Conservation (phyloP, 495 filamentous ascomycete species). For the Amorphotheca resinae region DNA sequence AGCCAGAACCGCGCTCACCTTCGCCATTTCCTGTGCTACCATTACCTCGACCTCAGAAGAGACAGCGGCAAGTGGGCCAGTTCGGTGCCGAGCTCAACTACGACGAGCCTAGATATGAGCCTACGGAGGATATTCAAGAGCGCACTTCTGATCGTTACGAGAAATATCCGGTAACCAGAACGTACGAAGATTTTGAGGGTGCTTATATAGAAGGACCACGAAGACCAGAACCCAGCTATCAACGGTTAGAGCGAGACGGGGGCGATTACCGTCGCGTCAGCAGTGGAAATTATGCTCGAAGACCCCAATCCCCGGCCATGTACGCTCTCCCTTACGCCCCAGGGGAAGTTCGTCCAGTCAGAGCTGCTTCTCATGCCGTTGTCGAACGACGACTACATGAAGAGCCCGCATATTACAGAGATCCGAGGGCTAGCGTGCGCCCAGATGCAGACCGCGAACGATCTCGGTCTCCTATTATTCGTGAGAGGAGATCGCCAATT, state of each 20-base stretch:
- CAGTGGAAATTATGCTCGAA: slow-evolving; percentile 34
- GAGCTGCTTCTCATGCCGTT: slow-evolving; percentile 49
- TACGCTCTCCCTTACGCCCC: slow-evolving; percentile 32
- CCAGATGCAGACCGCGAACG: slow-evolving; percentile 41
- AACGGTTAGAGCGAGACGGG: slow-evolving; percentile 26
- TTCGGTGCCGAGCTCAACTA: slow-evolving; percentile 28
- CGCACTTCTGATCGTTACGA: slow-evolving; percentile 8
- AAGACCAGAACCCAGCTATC: slow-evolving; percentile 14
- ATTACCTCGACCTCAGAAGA: slow-evolving; percentile 36
- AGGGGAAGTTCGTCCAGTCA: slow-evolving; percentile 33
- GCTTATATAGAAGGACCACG: slow-evolving; percentile 13
- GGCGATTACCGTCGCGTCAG: slow-evolving; percentile 22
- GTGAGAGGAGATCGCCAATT: slow-evolving; percentile 34
- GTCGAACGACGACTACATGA: slow-evolving; percentile 38
- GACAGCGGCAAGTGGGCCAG: slow-evolving; percentile 38
- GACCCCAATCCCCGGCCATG: slow-evolving; percentile 35
- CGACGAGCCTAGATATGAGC: slow-evolving; percentile 25
- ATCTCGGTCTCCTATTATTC: slow-evolving; percentile 42
- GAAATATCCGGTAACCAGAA: background rate
- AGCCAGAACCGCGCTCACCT: slow-evolving; percentile 76
- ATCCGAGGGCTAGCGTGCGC: slow-evolving; percentile 28
- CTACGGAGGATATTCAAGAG: slow-evolving; percentile 1
- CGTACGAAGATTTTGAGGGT: slow-evolving; percentile 9
- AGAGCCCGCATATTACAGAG: slow-evolving; percentile 44
- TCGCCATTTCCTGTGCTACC: slow-evolving; percentile 51